Conservation (phyloP, 495 filamentous ascomycete genomes). For the Melanomma pulvis-pyrius region DNA sequence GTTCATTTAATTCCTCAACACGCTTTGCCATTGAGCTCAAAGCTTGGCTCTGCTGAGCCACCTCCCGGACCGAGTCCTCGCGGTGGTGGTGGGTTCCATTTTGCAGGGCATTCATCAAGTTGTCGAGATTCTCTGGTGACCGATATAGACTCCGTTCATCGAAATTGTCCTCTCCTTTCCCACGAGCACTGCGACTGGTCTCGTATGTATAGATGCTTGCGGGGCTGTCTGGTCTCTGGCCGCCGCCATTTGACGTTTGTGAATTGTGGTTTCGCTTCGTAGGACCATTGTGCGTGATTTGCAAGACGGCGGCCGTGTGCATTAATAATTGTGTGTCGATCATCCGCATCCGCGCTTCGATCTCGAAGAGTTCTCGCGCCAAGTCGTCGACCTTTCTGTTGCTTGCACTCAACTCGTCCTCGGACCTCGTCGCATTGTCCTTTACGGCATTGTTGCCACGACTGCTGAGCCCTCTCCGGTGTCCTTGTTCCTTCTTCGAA, state of each 20-base stretch:
- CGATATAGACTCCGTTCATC: constrained; percentile 81
- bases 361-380: constrained; percentile 72
- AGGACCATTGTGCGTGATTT: constrained; percentile 75
- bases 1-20: constrained; percentile 72
- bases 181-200: constrained; percentile 54
- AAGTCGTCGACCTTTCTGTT: constrained; percentile 84
- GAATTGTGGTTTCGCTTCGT: constrained; percentile 50
- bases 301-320: constrained; percentile 88
- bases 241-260: constrained; percentile 10
- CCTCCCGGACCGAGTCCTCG: constrained; percentile 45
- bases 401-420: constrained; percentile 73
- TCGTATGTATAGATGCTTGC: constrained; percentile 67
- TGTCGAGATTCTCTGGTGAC: constrained; percentile 68
- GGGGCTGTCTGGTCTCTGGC: constrained; percentile 59
- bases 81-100: constrained; percentile 27
- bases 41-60: constrained; percentile 53
- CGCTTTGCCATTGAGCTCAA: constrained; percentile 59
- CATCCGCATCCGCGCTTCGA: constrained; percentile 72
- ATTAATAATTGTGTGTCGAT: constrained; percentile 75
- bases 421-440: constrained; percentile 57
- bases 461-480: constrained; percentile 59
- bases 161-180: constrained; percentile 59
- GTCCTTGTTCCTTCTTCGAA: constrained; percentile 53
- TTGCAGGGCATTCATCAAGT: constrained; percentile 48
- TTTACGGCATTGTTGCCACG: constrained; percentile 41